phyloP scores from a whole-genome alignment of 1,284 basidiomycete species.

The Ceratobasidium sp. region DNA sequence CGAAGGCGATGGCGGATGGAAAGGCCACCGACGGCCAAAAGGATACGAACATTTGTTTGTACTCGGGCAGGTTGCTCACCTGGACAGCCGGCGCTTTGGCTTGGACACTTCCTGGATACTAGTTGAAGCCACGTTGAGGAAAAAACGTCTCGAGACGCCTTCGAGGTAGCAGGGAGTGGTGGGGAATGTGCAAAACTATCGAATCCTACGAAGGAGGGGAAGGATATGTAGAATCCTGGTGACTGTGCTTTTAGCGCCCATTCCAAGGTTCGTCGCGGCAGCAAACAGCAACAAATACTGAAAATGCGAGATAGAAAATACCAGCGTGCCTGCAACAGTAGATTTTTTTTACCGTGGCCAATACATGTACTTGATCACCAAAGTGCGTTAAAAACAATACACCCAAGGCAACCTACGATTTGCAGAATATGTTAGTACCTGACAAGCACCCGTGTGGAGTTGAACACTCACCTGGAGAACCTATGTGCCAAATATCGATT shows the following conservation, averaged over 20 bases:
- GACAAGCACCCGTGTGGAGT: neutral
- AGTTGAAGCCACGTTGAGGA: slow-evolving; percentile 42
- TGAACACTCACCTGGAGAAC: neutral
- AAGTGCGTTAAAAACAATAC: neutral
- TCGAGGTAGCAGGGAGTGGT: slow-evolving; percentile 5
- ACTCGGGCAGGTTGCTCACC: slow-evolving; percentile 36
- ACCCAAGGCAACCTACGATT: neutral
- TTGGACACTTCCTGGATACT: slow-evolving; percentile 40
- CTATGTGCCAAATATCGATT: slow-evolving; percentile 12
- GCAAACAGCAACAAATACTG: slow-evolving; percentile 23
- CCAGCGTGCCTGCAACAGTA: too few relatives aligned
- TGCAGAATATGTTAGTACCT: neutral
- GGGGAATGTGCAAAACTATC: neutral
- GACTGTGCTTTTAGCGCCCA: slow-evolving; percentile 15
- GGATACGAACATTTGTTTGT: slow-evolving; percentile 35
- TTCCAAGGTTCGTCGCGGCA: slow-evolving; percentile 41
- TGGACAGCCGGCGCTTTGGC: slow-evolving; percentile 45
- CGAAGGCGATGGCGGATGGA: neutral
- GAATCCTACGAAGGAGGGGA: slow-evolving; percentile 18
- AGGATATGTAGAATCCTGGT: neutral
- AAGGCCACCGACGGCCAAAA: neutral
- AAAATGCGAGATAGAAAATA: too few relatives aligned
- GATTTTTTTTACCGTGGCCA: neutral
- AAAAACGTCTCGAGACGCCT: slow-evolving; percentile 14
- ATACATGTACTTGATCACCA: neutral